Base-by-base conservation (phyloP, 352 stramenopile species). In the Salisapilia sapeloensis region DNA sequence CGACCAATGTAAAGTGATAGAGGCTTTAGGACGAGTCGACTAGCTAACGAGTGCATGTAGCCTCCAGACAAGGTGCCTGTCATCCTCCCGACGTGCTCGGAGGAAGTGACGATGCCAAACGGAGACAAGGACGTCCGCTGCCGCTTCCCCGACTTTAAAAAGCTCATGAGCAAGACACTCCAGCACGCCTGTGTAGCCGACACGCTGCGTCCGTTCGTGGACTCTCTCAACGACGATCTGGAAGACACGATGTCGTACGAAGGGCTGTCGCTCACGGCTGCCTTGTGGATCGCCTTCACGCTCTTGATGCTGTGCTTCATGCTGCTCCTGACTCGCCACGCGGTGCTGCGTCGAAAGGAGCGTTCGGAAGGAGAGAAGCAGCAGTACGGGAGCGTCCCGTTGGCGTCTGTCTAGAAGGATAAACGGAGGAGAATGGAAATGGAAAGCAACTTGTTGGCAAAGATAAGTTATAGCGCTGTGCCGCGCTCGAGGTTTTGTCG, bases 401-500 rank as follows among this genome's bases (percentile, higher is more conserved):
- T n/a, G n/a, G n/a, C n/a, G n/a, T n/a, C n/a, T n/a, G n/a, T n/a
- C n/a, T n/a, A n/a, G n/a, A n/a, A n/a, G n/a, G n/a, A n/a, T n/a
- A n/a, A n/a, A n/a, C n/a, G 13, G 18, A 14, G 18, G 29, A 12
- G 14, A 35, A 22, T 35, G 29, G 23, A 17, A 22, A 18, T 35
- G n/a, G n/a, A 35, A 12, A 35, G 18, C 29, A 31, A 4, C 29
- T 6, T 31, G 17, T 32, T 34, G 2, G 3, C 13, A 38, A 22
- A 36, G 3, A 2, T 6, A 35, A 14, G 10, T 65, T 93, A 99
- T 26, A 98, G 56, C 1, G 93, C 94, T 7, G 93, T 98, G 22
- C 94, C 94, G 34, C 94, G 78, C 47, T 99, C 94, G 29, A 98
- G 69, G 58, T 97, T 97, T 53, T 97, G 90, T 27, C 87, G 67